Base-by-base conservation (phyloP, 2,329 filamentous ascomycete genomes). In the Alternaria angustiovoidea region DNA sequence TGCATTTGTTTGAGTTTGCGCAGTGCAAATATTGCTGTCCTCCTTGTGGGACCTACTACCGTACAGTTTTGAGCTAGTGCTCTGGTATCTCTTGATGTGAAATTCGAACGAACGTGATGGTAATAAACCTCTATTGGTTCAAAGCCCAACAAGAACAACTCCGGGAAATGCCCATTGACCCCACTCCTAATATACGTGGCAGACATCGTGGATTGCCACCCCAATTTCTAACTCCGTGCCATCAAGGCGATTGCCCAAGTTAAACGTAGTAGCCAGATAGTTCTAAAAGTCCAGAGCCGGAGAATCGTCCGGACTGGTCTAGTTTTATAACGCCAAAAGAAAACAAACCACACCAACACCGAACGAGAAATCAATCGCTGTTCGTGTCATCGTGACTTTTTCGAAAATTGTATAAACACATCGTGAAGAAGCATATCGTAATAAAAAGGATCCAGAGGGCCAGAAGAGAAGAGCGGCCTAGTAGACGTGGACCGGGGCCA, bases 331-430 rank as follows among this genome's bases (percentile, higher is more conserved):
- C 73, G 67, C 72, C 67, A 55, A 65, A 44, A 44, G 52, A 61
- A 52, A 56, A 60, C 57, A 62, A 55, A 7, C 62, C 64, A 57
- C 58, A 66, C 64, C 62, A 75, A 75, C 71, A 74, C 75, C 74
- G 54, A 68, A 58, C 65, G 60, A 64, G 57, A 61, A 69, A 64
- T 66, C 67, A 59, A 67, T 65, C 65, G 67, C 63, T 69, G 66
- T 47, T 78, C 76, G 70, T 79, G 68, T 75, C 69, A 66, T 79
- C 77, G 66, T 78, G 66, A 74, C 65, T 76, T 78, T 59, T 78
- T 77, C 34, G 63, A 60, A 61, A 69, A 65, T 60, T 67, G 69
- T 64, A 75, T 67, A 57, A 73, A 75, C 68, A 76, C 68, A 76
- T 75, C 63, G 67, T 73, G 43, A 64, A 73, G 66, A 76, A 75